Conservation (phyloP, 179 eudicot species). For the Pouteria campechiana region DNA sequence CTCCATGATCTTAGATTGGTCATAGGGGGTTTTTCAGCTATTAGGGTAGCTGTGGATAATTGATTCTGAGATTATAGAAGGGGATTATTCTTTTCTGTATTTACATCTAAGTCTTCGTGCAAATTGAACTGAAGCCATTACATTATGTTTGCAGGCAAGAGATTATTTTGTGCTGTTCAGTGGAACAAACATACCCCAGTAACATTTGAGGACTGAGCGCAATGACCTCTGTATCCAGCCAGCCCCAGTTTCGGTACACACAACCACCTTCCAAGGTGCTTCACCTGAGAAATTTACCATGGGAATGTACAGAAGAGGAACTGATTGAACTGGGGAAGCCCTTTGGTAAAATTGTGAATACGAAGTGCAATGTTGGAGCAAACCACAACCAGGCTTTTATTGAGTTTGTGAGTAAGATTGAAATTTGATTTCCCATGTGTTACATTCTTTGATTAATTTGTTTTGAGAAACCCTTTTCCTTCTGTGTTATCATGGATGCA, state of each 20-base stretch:
- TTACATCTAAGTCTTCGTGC: too few relatives aligned
- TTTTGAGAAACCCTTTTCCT: background rate
- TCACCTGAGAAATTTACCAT: conserved; percentile 95
- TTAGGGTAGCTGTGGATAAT: too few relatives aligned
- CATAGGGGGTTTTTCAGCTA: too few relatives aligned
- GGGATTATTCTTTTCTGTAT: too few relatives aligned
- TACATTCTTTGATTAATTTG: background rate
- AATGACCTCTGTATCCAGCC: conserved; percentile 96
- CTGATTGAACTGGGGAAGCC: conserved; percentile 89
- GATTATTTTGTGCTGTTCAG: too few relatives aligned
- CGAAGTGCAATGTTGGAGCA: conserved; percentile 99
- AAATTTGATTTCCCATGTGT: background rate
- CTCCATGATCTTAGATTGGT: too few relatives aligned
- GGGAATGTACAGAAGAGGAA: conserved; percentile 98
- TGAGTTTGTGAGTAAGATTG: conserved; percentile 93
- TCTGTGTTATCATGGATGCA: conserved; percentile 9
- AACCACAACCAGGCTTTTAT: conserved; percentile 96
- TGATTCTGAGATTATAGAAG: too few relatives aligned
- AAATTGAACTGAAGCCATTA: too few relatives aligned
- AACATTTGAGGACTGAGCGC: conserved; percentile 9
- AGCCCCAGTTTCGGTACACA: conserved; percentile 96
- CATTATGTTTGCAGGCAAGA: too few relatives aligned
- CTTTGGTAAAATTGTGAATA: conserved; percentile 92
- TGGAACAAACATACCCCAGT: too few relatives aligned
- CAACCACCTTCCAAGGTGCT: conserved; percentile 99